A percentile compares a stretch with the other conserved stretches of the same genome.
Conservation (phyloP, 1,284 basidiomycete genomes). For the Ustilago loliicola region DNA sequence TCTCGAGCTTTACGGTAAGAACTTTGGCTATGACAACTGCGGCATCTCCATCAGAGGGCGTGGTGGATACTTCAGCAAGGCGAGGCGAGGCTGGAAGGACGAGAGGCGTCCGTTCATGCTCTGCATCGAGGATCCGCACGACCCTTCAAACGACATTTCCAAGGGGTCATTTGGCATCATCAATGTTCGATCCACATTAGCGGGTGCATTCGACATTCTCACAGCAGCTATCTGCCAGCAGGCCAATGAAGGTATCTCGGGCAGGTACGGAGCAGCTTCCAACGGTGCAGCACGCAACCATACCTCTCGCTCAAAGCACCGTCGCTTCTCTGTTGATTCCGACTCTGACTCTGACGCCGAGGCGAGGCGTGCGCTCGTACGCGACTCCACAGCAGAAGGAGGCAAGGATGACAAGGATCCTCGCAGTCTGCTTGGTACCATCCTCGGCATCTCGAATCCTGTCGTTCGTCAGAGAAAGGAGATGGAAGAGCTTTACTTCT, state of each 20-base stretch:
- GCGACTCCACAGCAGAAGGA: constrained; percentile 38
- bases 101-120: constrained; percentile 76
- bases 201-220: constrained; percentile 88
- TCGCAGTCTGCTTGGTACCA: constrained; percentile 82
- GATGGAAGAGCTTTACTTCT: constrained; percentile 80
- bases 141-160: constrained; percentile 90
- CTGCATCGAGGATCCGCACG: constrained; percentile 94
- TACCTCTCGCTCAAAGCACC: constrained; percentile 31
- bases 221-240: constrained; percentile 73
- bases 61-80: constrained; percentile 80
- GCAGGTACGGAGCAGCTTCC: constrained; percentile 3
- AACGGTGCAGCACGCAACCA: constrained; percentile 21
- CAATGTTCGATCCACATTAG: constrained; percentile 84
- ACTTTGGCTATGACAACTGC: constrained; percentile 78
- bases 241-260: constrained; percentile 47
- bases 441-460: constrained; percentile 86
- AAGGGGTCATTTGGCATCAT: constrained; percentile 86
- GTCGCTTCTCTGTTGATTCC: constrained; percentile 37
- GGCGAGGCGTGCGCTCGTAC: constrained; percentile 52
- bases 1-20: constrained; percentile 92
- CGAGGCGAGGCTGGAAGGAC: constrained; percentile 61
- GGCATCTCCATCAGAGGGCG: constrained; percentile 84
- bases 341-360: constrained; percentile 52
- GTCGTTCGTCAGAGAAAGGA: constrained; percentile 74
- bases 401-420: constrained; percentile 66